These are phyloP conservation scores for Tolypocladium tundrense DNA, from an alignment of 2,329 filamentous ascomycete genomes.

Conservation along the genomic window DNA sequence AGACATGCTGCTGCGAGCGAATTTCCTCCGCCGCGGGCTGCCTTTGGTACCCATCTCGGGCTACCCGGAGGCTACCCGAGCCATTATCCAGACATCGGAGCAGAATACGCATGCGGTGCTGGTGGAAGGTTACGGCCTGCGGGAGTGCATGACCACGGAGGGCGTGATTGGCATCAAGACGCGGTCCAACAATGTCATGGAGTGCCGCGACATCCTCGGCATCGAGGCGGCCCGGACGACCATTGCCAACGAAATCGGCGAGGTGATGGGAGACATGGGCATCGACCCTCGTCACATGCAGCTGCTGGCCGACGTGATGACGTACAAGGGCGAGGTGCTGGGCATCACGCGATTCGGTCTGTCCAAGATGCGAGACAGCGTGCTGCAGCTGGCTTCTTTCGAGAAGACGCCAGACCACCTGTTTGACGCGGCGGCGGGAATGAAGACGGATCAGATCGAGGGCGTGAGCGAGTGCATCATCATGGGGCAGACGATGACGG, in stretches of 20 bases:
- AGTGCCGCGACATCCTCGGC: slow-evolving; percentile 75
- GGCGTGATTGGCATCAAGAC: slow-evolving; percentile 73
- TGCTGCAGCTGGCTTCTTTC: slow-evolving; percentile 88
- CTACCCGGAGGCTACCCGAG: slow-evolving; percentile 74
- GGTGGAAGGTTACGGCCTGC: slow-evolving; percentile 90
- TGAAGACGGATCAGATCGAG: slow-evolving; percentile 86
- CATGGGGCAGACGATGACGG: slow-evolving; percentile 86
- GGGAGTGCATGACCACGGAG: slow-evolving; percentile 83
- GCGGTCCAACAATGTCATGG: slow-evolving; percentile 80
- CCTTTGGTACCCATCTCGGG: slow-evolving; percentile 82
- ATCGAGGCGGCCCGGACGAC: slow-evolving; percentile 89
- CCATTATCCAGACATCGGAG: slow-evolving; percentile 78
- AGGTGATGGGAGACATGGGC: slow-evolving; percentile 87
- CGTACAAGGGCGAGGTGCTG: slow-evolving; percentile 92
- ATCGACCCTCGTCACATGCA: slow-evolving; percentile 99
- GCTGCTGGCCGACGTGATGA: slow-evolving; percentile 95
- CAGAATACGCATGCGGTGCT: slow-evolving; percentile 61
- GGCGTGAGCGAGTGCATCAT: slow-evolving; percentile 97
- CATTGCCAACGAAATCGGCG: slow-evolving; percentile 78
- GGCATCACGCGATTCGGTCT: slow-evolving; percentile 95
- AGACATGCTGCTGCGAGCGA: slow-evolving; percentile 63
- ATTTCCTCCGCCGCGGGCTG: slow-evolving; percentile 72
- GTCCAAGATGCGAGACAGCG: slow-evolving; percentile 90
- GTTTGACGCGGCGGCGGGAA: slow-evolving; percentile 85
- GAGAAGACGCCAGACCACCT: slow-evolving; percentile 98